Evolutionary conservation across 2,329 filamentous ascomycete genomes (phyloP).

Genomic region (Colletotrichum sojae): DNA sequence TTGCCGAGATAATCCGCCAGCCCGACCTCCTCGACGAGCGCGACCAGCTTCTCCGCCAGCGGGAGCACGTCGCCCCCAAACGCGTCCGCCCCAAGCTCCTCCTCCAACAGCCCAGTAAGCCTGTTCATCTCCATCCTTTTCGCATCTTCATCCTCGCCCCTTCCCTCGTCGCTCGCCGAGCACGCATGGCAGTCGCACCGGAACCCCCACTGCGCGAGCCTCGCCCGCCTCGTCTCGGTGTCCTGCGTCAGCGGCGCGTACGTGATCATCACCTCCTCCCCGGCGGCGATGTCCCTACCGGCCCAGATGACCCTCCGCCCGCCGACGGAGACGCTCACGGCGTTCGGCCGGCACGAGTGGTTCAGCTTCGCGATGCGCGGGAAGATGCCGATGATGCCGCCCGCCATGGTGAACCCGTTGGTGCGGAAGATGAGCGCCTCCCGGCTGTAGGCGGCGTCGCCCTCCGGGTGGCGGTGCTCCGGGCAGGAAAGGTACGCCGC

Average conservation of each 20-base stretch:
- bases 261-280: conserved; percentile 52
- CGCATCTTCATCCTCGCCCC: conserved; percentile 44
- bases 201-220: conserved; percentile 49
- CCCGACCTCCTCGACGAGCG: conserved; percentile 44
- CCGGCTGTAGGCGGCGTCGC: conserved; percentile 42
- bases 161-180: conserved; percentile 47
- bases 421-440: conserved; percentile 54
- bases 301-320: conserved; percentile 54
- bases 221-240: conserved; percentile 47
- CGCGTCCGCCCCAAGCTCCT: conserved; percentile 44
- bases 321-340: conserved; percentile 46
- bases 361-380: conserved; percentile 55
- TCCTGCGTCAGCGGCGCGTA: conserved; percentile 53
- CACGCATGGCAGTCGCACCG: conserved; percentile 53
- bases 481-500: conserved; percentile 48
- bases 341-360: conserved; percentile 56
- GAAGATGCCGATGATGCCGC: conserved; percentile 50
- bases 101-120: conserved; percentile 50
- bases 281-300: conserved; percentile 47
- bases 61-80: conserved; percentile 34
- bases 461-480: conserved; percentile 43
- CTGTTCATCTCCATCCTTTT: conserved; percentile 49
- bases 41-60: conserved; percentile 42
- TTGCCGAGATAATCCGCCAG: conserved; percentile 46
- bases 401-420: conserved; percentile 54